Base-by-base conservation (phyloP, 75 land plant species). In the Chamaecyparis obtusa region DNA sequence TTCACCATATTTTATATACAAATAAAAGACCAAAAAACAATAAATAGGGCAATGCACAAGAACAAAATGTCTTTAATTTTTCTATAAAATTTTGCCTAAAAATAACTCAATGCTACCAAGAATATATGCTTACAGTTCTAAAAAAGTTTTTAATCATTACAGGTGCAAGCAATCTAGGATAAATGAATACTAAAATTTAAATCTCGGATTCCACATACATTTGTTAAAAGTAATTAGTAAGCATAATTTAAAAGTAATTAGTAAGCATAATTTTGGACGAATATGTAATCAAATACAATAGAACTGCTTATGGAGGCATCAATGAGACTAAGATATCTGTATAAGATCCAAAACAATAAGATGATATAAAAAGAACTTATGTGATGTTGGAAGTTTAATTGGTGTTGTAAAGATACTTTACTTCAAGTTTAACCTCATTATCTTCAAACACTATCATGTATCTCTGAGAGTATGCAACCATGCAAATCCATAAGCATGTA, bases 401-500 rank as follows among this genome's bases (percentile, higher is more conserved):
- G n/a, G n/a, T 71, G 75, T 71, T 71, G 75, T 1, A 71, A 71
- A 71, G 13, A 19, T 41, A 2, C 2, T 32, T n/a, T n/a, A n/a
- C n/a, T n/a, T n/a, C n/a, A n/a, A n/a, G n/a, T 48, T 83, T 36
- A 46, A 15, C 33, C 14, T 32, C 35, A 71, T n/a, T 46, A 16
- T 54, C 37, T 51, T 32, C n/a, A 3, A 84, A 55, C 35, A 84
- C 85, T 51, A 55, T 95, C 97, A 93, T 96, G 98, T 86, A 95
- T 95, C 86, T 94, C 98, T 41, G 98, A 92, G 27, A 94, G 93
- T 60, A 96, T 86, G 81, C 96, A 95, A 27, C 96, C 97, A 86
- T 95, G 97, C 85, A 96, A 84, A 51, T 95, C 93, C 93, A 96
- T 95, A 64, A 94, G 89, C 88, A 86, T 90, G 39, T 94, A 96